phyloP scores from a whole-genome alignment of 441 rosid genomes.

The Euphorbia schlechtendalii region DNA sequence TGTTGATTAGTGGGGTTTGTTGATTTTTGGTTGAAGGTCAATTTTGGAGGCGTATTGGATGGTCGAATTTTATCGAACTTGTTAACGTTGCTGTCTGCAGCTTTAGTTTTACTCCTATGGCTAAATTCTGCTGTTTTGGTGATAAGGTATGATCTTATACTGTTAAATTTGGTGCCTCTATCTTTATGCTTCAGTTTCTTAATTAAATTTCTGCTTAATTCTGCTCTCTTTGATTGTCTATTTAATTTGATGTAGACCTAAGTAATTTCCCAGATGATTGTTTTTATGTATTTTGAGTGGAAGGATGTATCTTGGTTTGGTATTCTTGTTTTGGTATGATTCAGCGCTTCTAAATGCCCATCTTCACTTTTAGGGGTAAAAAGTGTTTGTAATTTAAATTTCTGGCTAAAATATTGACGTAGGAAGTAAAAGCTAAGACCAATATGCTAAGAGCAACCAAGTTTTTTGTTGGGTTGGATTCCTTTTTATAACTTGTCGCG shows the following conservation, averaged over 20 bases:
- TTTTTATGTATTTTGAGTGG: not conserved
- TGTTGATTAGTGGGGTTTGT: conserved; percentile 25
- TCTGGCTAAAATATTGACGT: no score
- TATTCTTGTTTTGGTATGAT: no score
- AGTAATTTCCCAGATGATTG: conserved; percentile 12
- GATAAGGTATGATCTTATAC: conserved; percentile 16
- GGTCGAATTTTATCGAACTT: conserved; percentile 23
- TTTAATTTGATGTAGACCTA: conserved; percentile 8
- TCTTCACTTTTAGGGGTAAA: no score
- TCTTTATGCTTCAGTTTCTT: conserved; percentile 11
- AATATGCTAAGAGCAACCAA: no score
- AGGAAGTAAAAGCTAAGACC: no score
- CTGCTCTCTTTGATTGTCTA: conserved; percentile 11
- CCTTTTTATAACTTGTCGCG: no score
- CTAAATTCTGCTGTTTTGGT: conserved; percentile 52
- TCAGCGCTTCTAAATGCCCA: no score
- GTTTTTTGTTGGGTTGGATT: no score
- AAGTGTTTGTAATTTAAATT: no score
- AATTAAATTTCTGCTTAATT: conserved; percentile 5
- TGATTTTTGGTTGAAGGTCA: conserved; percentile 21
- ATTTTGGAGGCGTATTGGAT: conserved; percentile 26
- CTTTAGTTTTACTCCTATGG: conserved; percentile 46
- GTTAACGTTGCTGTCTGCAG: conserved; percentile 19
- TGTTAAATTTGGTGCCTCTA: no score
- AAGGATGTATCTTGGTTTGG: conserved; percentile 6